phyloP scores from a whole-genome alignment of 768 basidiomycete species.

The Neoboletus magnificus region DNA sequence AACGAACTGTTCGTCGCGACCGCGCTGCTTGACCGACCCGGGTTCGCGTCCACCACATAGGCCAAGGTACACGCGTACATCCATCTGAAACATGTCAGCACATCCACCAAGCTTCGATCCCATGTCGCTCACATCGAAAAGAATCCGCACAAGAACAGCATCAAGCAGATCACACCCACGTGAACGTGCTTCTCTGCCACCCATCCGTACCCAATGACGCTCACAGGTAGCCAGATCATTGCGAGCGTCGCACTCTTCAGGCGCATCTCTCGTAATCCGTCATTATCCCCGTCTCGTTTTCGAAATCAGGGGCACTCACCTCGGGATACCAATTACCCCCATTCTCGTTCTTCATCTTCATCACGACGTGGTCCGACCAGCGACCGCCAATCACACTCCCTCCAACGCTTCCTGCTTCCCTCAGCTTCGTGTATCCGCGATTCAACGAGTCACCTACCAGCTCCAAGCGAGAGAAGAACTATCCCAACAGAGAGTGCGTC shows the following conservation, averaged over 20 bases:
- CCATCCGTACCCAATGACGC: slow-evolving; percentile 74
- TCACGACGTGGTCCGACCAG: slow-evolving; percentile 53
- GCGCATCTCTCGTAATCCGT: slow-evolving; percentile 54
- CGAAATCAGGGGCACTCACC: slow-evolving; percentile 36
- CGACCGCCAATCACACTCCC: slow-evolving; percentile 59
- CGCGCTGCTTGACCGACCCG: slow-evolving; percentile 72
- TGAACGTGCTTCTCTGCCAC: slow-evolving; percentile 58
- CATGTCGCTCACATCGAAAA: slow-evolving; percentile 57
- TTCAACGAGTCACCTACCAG: slow-evolving; percentile 41
- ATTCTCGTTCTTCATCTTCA: slow-evolving; percentile 40
- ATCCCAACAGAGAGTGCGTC: slow-evolving; percentile 69
- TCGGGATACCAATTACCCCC: slow-evolving; percentile 58
- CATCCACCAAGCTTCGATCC: background rate
- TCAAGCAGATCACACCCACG: slow-evolving; percentile 65
- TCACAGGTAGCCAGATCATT: slow-evolving; percentile 53
- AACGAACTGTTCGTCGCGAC: slow-evolving; percentile 75
- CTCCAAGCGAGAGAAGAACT: slow-evolving; percentile 71
- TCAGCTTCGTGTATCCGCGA: background rate
- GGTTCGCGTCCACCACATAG: slow-evolving; percentile 85
- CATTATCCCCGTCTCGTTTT: background rate
- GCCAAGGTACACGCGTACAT: slow-evolving; percentile 72
- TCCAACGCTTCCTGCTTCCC: slow-evolving; percentile 39
- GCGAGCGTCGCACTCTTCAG: slow-evolving; percentile 58
- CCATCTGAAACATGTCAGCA: slow-evolving; percentile 34
- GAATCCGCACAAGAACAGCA: slow-evolving; percentile 72